These are phyloP conservation scores for Coelastrella sp. DNA, from an alignment of 139 green algal species.

Conservation along the genomic window DNA sequence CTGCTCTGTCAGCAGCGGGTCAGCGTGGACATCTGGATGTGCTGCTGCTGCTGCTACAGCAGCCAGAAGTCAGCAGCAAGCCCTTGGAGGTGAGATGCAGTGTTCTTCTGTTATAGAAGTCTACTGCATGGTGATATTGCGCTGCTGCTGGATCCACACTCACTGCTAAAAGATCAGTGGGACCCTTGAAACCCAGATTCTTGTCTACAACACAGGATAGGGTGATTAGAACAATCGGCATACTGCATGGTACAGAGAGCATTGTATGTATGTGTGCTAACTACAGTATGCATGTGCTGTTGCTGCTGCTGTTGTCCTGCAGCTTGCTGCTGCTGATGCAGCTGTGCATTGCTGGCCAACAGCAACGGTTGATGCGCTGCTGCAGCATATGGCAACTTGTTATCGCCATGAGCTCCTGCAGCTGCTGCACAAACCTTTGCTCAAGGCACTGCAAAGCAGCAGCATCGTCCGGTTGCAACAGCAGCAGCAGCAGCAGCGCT, in stretches of 20 bases:
- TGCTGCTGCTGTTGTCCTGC: conserved; percentile 2
- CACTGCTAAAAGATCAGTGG: no score
- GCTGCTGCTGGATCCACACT: no score
- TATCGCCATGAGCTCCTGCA: conserved; percentile 4
- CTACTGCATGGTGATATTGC: no score
- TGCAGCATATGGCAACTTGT: neutral
- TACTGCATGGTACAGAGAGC: no score
- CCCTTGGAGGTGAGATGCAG: conserved; percentile 16
- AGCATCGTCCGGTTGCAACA: neutral
- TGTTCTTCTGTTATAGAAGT: no score
- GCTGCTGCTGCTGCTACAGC: neutral
- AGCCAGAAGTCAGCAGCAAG: neutral
- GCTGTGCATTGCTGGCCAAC: conserved; percentile 1
- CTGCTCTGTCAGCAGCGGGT: conserved; percentile 5
- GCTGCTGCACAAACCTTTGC: conserved; percentile 29
- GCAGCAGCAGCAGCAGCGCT: conserved; percentile 2
- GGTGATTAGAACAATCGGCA: neutral
- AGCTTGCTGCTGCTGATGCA: conserved; percentile 20
- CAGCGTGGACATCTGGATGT: neutral
- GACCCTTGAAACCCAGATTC: no score
- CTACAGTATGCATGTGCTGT: neutral
- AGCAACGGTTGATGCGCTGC: neutral
- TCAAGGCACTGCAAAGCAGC: neutral
- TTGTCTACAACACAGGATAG: neutral
- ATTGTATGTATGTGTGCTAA: neutral